Base-by-base conservation (phyloP, 1,284 basidiomycete genomes). In the Fistulinella cinereoalba region DNA sequence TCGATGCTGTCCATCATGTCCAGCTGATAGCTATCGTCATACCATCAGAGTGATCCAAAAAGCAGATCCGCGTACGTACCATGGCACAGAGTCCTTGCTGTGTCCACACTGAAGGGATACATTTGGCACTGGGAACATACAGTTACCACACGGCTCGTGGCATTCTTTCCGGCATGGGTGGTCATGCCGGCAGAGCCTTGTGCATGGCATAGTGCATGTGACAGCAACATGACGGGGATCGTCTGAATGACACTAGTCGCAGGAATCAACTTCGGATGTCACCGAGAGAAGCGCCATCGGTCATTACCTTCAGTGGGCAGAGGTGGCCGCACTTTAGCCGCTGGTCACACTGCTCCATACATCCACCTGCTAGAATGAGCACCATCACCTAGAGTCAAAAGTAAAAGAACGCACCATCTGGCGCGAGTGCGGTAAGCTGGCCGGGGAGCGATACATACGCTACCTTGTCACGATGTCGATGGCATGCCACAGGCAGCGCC, bases 101-200 rank as follows among this genome's bases (percentile, higher is more conserved):
- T 89, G 86, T 1, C 82, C 81, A 52, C 86, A 89, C 0, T 83
- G 80, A n/a, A 89, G 68, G 23, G 51, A 25, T 6, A 86, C 72
- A 6, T 74, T 61, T 6, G 65, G 54, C 3, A 81, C 52, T 4
- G 68, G 69, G 52, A 83, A 78, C 13, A 34, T 38, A 60, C 87
- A 89, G 16, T 71, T 52, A 2, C 80, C 82, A 51, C 85, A 87
- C 1, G 67, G 44, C 1, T 70, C 68, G 1, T 72, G 71, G 54
- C 87, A 89, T 24, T 69, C 54, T 41, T 73, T 75, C 15, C 60
- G 53, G 57, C 86, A 89, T 1, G 83, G 84, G 58, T 89, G 85
- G 0, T 68, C 66, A 22, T 80, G 71, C 3, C 66, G 54, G 51
- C 83, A 86, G 3, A 80, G 66, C 25, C 71, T 68, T 19, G 71